Conservation (phyloP, 2,329 filamentous ascomycete species). For the Cryphonectria carpinicola region DNA sequence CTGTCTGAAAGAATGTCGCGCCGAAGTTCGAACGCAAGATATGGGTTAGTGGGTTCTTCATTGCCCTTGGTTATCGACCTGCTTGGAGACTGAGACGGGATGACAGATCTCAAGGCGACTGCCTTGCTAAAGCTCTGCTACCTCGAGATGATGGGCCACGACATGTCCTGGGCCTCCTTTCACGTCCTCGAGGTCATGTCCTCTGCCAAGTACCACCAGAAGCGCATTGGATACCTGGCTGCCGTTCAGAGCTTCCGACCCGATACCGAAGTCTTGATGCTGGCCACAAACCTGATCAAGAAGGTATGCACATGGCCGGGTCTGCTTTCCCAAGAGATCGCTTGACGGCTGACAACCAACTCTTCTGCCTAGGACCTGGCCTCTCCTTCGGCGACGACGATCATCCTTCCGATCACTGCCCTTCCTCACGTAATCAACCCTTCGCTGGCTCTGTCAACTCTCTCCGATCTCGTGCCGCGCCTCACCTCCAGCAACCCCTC, state of each 20-base stretch:
- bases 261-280: conserved; percentile 96
- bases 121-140: conserved; percentile 95
- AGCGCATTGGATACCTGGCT: conserved; percentile 91
- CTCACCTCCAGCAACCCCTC: conserved; percentile 83
- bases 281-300: conserved; percentile 94
- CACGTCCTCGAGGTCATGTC: conserved; percentile 99
- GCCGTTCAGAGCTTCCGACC: conserved; percentile 95
- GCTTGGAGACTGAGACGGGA: not conserved
- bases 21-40: conserved; percentile 89
- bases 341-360: conserved; percentile 12
- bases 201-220: conserved; percentile 90
- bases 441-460: conserved; percentile 85
- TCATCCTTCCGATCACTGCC: conserved; percentile 83
- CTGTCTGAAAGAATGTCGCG: conserved; percentile 91
- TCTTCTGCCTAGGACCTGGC: conserved; percentile 66
- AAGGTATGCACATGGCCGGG: conserved; percentile 61
- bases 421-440: conserved; percentile 95
- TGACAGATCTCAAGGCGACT: conserved; percentile 87
- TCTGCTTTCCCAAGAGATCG: not conserved
- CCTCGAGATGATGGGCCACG: conserved; percentile 97
- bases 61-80: not conserved
- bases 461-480: conserved; percentile 84
- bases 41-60: conserved; percentile 66
- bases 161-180: conserved; percentile 99
- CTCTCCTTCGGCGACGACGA: conserved; percentile 72